Base-by-base conservation (phyloP, 2,329 filamentous ascomycete genomes). In the Colletotrichum acutatum region DNA sequence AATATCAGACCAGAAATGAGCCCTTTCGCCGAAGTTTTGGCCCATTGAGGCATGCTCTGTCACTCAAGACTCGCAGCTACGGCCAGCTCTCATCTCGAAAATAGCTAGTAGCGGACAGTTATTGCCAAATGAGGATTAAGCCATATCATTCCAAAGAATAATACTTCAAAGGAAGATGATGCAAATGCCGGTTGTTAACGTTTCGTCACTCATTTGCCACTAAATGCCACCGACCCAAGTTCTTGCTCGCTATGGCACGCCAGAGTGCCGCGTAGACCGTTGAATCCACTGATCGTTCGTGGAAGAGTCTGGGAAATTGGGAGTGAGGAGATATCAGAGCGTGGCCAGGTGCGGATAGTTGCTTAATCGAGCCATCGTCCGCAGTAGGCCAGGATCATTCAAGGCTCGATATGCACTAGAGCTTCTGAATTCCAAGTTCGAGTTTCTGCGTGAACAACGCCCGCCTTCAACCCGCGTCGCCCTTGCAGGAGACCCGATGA, bases 401-500 rank as follows among this genome's bases (percentile, higher is more conserved):
- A 60, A n/a, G 57, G 34, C 63, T 49, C 63, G 19, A 57, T 61
- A 7, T n/a, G 63, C 53, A 58, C 53, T n/a, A 46, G 63, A 42
- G 49, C 22, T 24, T 37, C 30, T 49, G 16, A 16, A 54, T 24
- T 42, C 32, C 32, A 53, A 34, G 37, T n/a, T 30, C 46, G 32
- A 58, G 26, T 56, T 56, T 28, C 19, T 56, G 28, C 12, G 52
- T 34, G 49, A 65, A 28, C 6, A n/a, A 49, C 19, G 54, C 19
- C 14, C 32, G 32, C 22, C 42, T 54, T 58, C 53, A 46, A 59
- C 30, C 59, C 63, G 30, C 22, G 42, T 26, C 19, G 59, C 54
- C 66, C 70, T 65, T 69, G 70, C 70, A 71, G 24, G 65, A 69
- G 70, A 69, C 66, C 59, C 42, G 59, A 65, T 72, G 53, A 72